Percentiles rank a stretch among this genome's conserved stretches.
Evolutionary conservation across 192 early-diverging fungal species (phyloP).

Genomic region (Coemansia erecta): DNA sequence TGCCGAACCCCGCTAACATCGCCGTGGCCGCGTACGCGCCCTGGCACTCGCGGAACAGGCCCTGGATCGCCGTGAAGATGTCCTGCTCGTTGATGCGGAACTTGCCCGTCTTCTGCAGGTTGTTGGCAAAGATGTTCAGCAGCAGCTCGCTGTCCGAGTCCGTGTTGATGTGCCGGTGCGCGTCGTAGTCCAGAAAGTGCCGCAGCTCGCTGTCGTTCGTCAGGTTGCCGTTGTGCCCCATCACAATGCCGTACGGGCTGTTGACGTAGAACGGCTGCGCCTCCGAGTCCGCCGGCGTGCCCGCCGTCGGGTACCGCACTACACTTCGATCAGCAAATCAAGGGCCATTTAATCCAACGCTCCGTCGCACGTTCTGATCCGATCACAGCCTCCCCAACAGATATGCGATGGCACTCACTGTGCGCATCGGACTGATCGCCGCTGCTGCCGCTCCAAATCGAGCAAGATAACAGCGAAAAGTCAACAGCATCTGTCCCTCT

Average conservation of each 20-base stretch:
- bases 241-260: slow-evolving; percentile 95
- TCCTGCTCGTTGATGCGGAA: slow-evolving; percentile 97
- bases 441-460: not conserved
- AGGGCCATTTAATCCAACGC: too few relatives aligned
- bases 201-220: slow-evolving; percentile 90
- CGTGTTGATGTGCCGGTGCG: slow-evolving; percentile 99
- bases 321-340: slow-evolving; percentile 1
- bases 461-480: not conserved
- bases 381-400: too few relatives aligned
- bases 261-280: slow-evolving; percentile 99
- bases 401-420: too few relatives aligned
- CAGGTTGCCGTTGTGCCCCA: slow-evolving; percentile 98
- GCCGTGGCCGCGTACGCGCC: slow-evolving; percentile 95
- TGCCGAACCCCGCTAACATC: slow-evolving; percentile 98
- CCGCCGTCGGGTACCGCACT: slow-evolving; percentile 99
- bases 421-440: not conserved
- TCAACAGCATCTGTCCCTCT: not conserved
- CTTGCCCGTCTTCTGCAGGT: slow-evolving; percentile 97
- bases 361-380: not conserved
- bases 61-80: slow-evolving; percentile 89
- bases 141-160: slow-evolving; percentile 99
- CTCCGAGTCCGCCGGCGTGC: slow-evolving; percentile 92
- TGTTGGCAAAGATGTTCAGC: slow-evolving; percentile 95
- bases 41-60: slow-evolving; percentile 75
- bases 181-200: slow-evolving; percentile 86